phyloP scores from a whole-genome alignment of 208 protist species.

The Spongospora subterranea region DNA sequence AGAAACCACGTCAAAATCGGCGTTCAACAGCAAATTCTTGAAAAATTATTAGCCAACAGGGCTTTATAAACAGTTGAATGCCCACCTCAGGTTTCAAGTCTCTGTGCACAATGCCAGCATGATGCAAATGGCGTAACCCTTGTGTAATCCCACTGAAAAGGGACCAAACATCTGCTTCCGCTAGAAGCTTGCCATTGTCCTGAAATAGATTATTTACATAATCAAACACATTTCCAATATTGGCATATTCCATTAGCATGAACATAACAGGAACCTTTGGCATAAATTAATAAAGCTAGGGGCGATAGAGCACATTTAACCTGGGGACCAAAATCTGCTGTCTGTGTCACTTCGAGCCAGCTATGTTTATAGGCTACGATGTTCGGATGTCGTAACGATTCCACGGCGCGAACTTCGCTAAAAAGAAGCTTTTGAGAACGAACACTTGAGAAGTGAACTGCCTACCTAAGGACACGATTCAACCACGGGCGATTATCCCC shows the following conservation, averaged over 20 bases:
- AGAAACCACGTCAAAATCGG: slow-evolving; percentile 22
- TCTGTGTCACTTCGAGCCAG: slow-evolving; percentile 42
- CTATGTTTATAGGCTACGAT: slow-evolving; percentile 57
- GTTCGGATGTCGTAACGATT: slow-evolving; percentile 47
- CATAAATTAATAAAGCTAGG: not conserved
- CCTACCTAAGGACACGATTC: slow-evolving; percentile 8
- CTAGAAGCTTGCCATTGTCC: not conserved
- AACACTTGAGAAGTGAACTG: not conserved
- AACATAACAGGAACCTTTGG: slow-evolving; percentile 30
- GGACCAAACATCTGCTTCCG: slow-evolving; percentile 13
- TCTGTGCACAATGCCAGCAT: slow-evolving; percentile 20
- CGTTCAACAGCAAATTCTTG: slow-evolving; percentile 22
- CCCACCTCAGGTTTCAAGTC: slow-evolving; percentile 38
- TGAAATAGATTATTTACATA: not conserved
- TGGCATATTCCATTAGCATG: slow-evolving; percentile 54
- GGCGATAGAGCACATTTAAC: not conserved
- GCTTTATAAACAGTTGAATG: not conserved
- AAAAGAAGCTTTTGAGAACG: not conserved
- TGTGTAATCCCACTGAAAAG: not conserved
- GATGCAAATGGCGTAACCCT: slow-evolving; percentile 41
- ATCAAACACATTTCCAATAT: slow-evolving; percentile 10
- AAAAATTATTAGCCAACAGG: not conserved
- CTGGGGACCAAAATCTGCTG: slow-evolving; percentile 24
- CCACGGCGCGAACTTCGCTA: slow-evolving; percentile 39
- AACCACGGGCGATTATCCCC: slow-evolving; percentile 49